Evolutionary conservation across 257 asterid species (phyloP).

Genomic region (Salvia rosmarinus): DNA sequence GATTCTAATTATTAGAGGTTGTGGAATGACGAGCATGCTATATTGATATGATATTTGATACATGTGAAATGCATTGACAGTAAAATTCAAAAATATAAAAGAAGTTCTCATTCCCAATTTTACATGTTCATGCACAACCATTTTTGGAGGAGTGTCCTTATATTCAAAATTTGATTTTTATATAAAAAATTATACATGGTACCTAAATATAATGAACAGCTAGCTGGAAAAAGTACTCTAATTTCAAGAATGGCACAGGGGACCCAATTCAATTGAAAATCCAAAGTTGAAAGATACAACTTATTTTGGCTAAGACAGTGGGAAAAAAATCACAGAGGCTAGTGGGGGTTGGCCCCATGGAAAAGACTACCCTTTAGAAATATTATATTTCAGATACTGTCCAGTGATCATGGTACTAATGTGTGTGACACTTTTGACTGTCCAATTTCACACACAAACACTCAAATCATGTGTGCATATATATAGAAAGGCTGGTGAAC

Average conservation of each 20-base stretch:
- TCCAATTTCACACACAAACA: neutral
- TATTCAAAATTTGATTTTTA: too few relatives aligned
- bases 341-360: conserved; percentile 54
- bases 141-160: too few relatives aligned
- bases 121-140: too few relatives aligned
- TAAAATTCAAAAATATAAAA: too few relatives aligned
- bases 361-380: conserved; percentile 38
- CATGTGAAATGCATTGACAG: too few relatives aligned
- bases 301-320: neutral
- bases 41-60: too few relatives aligned
- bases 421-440: conserved; percentile 40
- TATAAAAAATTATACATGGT: too few relatives aligned
- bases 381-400: conserved; percentile 55
- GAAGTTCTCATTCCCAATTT: too few relatives aligned
- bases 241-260: neutral
- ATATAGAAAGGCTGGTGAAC: conserved; percentile 30
- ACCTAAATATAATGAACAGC: neutral
- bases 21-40: too few relatives aligned
- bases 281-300: conserved; percentile 11
- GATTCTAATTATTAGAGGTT: too few relatives aligned
- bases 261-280: conserved; percentile 19
- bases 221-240: neutral
- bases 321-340: conserved; percentile 15
- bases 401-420: conserved; percentile 55
- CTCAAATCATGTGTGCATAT: conserved; percentile 4